Percentiles rank a stretch among this genome's conserved stretches.
These are phyloP conservation scores for Malassezia equina DNA, from an alignment of 1,284 basidiomycete species.

Conservation along the genomic window DNA sequence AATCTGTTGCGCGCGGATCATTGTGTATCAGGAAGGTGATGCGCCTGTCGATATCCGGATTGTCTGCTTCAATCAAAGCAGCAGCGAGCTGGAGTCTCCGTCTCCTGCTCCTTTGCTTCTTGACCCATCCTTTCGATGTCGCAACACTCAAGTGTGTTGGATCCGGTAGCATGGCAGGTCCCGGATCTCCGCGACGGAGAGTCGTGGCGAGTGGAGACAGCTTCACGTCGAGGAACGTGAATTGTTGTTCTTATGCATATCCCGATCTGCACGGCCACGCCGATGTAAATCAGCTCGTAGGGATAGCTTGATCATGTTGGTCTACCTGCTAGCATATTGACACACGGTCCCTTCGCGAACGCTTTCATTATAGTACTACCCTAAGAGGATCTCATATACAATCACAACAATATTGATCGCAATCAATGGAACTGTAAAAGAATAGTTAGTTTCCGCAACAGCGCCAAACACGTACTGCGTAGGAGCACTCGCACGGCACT, in stretches of 20 bases:
- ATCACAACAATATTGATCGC: slow-evolving; percentile 15
- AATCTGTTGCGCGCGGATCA: not conserved
- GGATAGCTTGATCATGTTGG: too few species aligned
- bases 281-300: not conserved
- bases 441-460: not conserved
- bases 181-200: not conserved
- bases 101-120: not conserved
- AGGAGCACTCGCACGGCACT: slow-evolving; percentile 84
- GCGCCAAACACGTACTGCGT: slow-evolving; percentile 61
- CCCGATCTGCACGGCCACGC: not conserved
- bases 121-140: not conserved
- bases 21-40: slow-evolving; percentile 16
- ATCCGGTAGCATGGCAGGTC: not conserved
- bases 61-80: slow-evolving; percentile 45
- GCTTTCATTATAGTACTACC: slow-evolving; percentile 1
- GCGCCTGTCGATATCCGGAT: slow-evolving; percentile 31
- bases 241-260: not conserved
- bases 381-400: slow-evolving; percentile 15
- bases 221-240: not conserved
- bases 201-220: not conserved
- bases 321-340: not conserved
- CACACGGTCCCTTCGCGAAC: not conserved
- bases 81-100: slow-evolving; percentile 33
- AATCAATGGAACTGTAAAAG: slow-evolving; percentile 15
- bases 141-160: not conserved